Evolutionary conservation across 108 stramenopile genomes (phyloP).

Genomic region (Nitzschia sp.): DNA sequence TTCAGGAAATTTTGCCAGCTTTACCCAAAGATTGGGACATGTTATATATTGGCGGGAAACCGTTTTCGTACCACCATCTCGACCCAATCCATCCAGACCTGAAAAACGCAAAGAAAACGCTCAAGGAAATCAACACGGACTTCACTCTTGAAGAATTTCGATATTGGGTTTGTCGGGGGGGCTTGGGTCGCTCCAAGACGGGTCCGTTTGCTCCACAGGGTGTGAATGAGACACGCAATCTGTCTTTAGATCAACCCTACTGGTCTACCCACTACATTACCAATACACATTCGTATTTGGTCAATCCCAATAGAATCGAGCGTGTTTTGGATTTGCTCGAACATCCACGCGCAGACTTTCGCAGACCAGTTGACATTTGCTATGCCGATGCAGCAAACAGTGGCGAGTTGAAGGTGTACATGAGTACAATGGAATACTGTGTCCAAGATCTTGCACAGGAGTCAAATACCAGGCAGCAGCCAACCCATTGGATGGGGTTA

Average conservation of each 20-base stretch:
- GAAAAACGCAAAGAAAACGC: not conserved
- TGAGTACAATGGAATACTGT: conserved; percentile 1
- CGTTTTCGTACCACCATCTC: conserved; percentile 14
- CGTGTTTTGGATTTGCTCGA: conserved; percentile 1
- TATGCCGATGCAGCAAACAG: not conserved
- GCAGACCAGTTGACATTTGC: not conserved
- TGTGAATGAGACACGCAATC: not conserved
- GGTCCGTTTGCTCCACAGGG: conserved; percentile 11
- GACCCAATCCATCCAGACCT: not conserved
- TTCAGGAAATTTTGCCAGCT: not conserved
- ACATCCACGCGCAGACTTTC: not conserved
- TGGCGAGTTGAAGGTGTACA: conserved; percentile 2
- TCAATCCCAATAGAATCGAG: conserved; percentile 18
- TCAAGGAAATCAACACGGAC: not conserved
- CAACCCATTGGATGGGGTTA: not conserved
- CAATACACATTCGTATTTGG: conserved; percentile 24
- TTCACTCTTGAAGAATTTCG: not conserved
- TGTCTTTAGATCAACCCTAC: conserved; percentile 1
- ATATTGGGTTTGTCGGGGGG: conserved; percentile 5
- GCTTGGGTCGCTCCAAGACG: conserved; percentile 3
- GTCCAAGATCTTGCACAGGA: not conserved
- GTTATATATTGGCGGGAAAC: conserved; percentile 24
- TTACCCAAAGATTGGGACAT: conserved; percentile 17
- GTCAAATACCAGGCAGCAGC: too few relatives aligned
- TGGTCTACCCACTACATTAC: conserved; percentile 1